A percentile compares a stretch with the other conserved stretches of the same genome.
Evolutionary conservation across 306 rosid species (phyloP).

Genomic region (Begonia peltatifolia): DNA sequence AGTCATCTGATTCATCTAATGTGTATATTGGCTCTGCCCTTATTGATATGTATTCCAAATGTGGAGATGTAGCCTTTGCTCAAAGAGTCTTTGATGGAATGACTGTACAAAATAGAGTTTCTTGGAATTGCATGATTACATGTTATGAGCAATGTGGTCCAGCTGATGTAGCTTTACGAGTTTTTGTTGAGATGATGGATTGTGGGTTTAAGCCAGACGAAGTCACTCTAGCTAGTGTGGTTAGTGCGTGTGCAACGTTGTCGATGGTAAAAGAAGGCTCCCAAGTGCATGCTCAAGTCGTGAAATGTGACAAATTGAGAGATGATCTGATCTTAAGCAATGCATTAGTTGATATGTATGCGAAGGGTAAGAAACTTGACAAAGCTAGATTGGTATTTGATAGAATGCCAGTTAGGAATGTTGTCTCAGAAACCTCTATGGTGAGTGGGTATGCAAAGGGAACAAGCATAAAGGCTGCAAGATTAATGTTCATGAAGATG

Average conservation of each 20-base stretch:
- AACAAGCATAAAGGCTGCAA: constrained; percentile 5
- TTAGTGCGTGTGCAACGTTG: constrained; percentile 10
- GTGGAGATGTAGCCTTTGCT: constrained; percentile 9
- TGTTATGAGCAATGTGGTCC: constrained; percentile 12
- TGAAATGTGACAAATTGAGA: constrained; percentile 10
- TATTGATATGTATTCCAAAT: constrained; percentile 11
- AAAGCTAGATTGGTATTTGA: constrained; percentile 9
- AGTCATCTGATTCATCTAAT: constrained; percentile 7
- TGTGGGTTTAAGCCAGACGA: constrained; percentile 6
- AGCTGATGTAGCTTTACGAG: constrained; percentile 5
- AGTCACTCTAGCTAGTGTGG: constrained; percentile 11
- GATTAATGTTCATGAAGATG: constrained; percentile 9
- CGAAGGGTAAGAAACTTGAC: constrained; percentile 6
- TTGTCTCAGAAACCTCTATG: constrained; percentile 14
- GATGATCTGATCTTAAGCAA: constrained; percentile 10
- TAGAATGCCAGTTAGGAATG: constrained; percentile 13
- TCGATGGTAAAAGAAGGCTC: constrained; percentile 7
- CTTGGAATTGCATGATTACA: constrained; percentile 12
- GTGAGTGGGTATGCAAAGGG: constrained; percentile 12
- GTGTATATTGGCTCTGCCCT: constrained; percentile 11
- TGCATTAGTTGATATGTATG: constrained; percentile 13
- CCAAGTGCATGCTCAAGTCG: constrained; percentile 8
- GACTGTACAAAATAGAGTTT: constrained; percentile 5
- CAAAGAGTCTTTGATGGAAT: constrained; percentile 10
- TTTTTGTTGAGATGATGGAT: constrained; percentile 10